phyloP scores from a whole-genome alignment of 2,329 filamentous ascomycete species.

The Colletotrichum lentis region DNA sequence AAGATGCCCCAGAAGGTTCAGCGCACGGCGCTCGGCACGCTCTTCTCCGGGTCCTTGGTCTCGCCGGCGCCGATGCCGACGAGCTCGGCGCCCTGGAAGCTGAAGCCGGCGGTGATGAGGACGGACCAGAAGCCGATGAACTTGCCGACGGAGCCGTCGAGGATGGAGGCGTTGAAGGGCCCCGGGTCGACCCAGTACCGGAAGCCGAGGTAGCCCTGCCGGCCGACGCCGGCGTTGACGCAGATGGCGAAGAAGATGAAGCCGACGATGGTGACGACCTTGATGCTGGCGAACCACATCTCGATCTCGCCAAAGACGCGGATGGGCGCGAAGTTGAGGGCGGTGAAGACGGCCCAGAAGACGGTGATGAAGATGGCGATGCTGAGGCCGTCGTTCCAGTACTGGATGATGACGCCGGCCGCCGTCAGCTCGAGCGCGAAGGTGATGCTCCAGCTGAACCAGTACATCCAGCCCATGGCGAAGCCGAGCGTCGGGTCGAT shows the following conservation, averaged over 20 bases:
- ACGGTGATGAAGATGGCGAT: slow-evolving; percentile 77
- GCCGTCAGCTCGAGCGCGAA: slow-evolving; percentile 77
- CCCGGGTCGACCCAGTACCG: slow-evolving; percentile 74
- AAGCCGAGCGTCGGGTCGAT: slow-evolving; percentile 77
- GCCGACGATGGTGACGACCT: slow-evolving; percentile 76
- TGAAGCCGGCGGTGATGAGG: slow-evolving; percentile 73
- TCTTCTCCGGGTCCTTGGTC: slow-evolving; percentile 74
- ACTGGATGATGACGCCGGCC: slow-evolving; percentile 78
- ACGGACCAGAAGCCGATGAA: slow-evolving; percentile 76
- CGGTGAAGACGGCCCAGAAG: slow-evolving; percentile 76
- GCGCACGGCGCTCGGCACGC: slow-evolving; percentile 75
- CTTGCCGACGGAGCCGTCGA: slow-evolving; percentile 62
- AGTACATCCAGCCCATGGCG: slow-evolving; percentile 84
- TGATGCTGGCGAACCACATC: slow-evolving; percentile 80
- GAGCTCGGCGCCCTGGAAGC: slow-evolving; percentile 77
- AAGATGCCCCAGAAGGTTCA: slow-evolving; percentile 81
- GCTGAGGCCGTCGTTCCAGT: slow-evolving; percentile 70
- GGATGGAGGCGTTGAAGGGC: slow-evolving; percentile 70
- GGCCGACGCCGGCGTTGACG: slow-evolving; percentile 74
- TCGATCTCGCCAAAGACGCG: slow-evolving; percentile 79
- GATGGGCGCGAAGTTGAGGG: slow-evolving; percentile 75
- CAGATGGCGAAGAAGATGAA: slow-evolving; percentile 81
- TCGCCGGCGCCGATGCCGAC: slow-evolving; percentile 83
- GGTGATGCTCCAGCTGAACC: slow-evolving; percentile 79
- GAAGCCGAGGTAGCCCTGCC: slow-evolving; percentile 78